Evolutionary conservation across 345 rosid species (phyloP).

Genomic region (Mercurialis annua): DNA sequence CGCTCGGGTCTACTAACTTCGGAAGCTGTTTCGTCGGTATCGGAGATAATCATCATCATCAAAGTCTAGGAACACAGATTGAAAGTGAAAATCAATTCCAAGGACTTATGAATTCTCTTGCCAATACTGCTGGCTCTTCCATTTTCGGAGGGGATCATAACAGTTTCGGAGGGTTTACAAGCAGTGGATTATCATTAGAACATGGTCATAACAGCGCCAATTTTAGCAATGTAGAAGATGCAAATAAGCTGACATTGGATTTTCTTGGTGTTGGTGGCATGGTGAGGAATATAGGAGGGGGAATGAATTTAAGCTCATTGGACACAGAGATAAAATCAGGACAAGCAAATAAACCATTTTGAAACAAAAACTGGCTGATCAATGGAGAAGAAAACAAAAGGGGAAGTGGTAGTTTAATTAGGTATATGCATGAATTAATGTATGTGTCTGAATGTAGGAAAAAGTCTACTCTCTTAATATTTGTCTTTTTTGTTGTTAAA

Average conservation of each 20-base stretch:
- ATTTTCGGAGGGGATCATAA: constrained; percentile 12
- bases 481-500: not conserved
- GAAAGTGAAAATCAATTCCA: constrained; percentile 23
- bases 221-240: constrained; percentile 12
- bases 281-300: constrained; percentile 30
- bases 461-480: not conserved
- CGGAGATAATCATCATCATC: not conserved
- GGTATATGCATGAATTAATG: constrained; percentile 5
- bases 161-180: constrained; percentile 13
- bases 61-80: constrained; percentile 6
- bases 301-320: constrained; percentile 24
- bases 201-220: not conserved
- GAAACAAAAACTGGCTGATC: constrained; percentile 14
- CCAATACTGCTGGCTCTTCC: constrained; percentile 17
- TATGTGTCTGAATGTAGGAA: not conserved
- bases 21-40: constrained; percentile 6
- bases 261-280: constrained; percentile 26
- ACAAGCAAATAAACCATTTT: constrained; percentile 25
- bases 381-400: not conserved
- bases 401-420: constrained; percentile 4
- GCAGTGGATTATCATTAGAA: constrained; percentile 8
- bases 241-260: constrained; percentile 20
- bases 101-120: constrained; percentile 26
- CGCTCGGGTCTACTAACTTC: constrained; percentile 11
- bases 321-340: constrained; percentile 28